A percentile compares a stretch with the other conserved stretches of the same genome.
Conservation (phyloP, 2,329 filamentous ascomycete species). For the Juglanconis sp. region DNA sequence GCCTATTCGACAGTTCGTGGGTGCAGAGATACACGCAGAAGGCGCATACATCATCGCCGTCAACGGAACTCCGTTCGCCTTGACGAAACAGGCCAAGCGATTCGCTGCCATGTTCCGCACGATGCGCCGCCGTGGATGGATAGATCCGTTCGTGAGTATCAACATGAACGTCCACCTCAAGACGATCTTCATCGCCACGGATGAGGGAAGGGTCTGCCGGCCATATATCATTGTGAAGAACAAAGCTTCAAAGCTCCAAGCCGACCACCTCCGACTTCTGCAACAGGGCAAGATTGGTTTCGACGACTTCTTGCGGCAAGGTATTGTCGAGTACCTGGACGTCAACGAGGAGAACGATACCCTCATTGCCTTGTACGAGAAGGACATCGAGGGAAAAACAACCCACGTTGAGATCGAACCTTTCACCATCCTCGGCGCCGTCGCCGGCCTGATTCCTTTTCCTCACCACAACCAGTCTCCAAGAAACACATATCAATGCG, state of each 20-base stretch:
- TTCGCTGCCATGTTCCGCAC: conserved; percentile 84
- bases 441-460: conserved; percentile 94
- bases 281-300: conserved; percentile 84
- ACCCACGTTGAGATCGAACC: conserved; percentile 98
- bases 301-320: conserved; percentile 87
- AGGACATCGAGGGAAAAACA: conserved; percentile 75
- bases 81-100: conserved; percentile 80
- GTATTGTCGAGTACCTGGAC: conserved; percentile 93
- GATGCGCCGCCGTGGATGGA: conserved; percentile 81
- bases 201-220: conserved; percentile 93
- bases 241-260: conserved; percentile 74
- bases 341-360: conserved; percentile 98
- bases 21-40: conserved; percentile 79
- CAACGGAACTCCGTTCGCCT: conserved; percentile 89
- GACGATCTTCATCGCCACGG: conserved; percentile 91
- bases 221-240: conserved; percentile 95
- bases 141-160: conserved; percentile 95
- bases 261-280: conserved; percentile 74
- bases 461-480: conserved; percentile 99
- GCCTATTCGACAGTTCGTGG: conserved; percentile 66
- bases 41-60: conserved; percentile 89
- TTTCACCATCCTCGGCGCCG: conserved; percentile 92
- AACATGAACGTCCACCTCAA: conserved; percentile 92
- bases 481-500: conserved; percentile 97
- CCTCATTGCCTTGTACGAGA: conserved; percentile 85